These are phyloP conservation scores for Candida xiaguanensis DNA, from an alignment of 805 yeast genomes.

Conservation along the genomic window DNA sequence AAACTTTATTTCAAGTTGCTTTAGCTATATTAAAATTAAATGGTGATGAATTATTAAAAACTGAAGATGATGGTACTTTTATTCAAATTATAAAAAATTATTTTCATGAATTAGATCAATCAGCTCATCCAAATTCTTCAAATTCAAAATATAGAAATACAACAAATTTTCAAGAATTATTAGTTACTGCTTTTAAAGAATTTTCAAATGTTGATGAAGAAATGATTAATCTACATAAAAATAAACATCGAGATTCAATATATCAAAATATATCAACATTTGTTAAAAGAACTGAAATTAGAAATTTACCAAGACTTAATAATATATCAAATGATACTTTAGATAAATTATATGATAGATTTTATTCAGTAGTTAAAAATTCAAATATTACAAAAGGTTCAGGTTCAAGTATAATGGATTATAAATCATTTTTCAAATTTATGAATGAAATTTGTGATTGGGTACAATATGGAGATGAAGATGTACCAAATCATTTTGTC, in stretches of 20 bases:
- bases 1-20: slow-evolving; percentile 87
- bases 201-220: slow-evolving; percentile 78
- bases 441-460: slow-evolving; percentile 81
- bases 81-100: slow-evolving; percentile 81
- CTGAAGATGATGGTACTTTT: slow-evolving; percentile 90
- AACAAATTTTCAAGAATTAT: slow-evolving; percentile 82
- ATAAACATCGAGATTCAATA: slow-evolving; percentile 69
- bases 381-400: slow-evolving; percentile 46
- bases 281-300: slow-evolving; percentile 85
- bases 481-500: slow-evolving; percentile 24
- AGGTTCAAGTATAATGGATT: slow-evolving; percentile 68
- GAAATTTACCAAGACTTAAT: slow-evolving; percentile 75
- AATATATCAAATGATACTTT: slow-evolving; percentile 56
- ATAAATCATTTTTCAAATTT: slow-evolving; percentile 65
- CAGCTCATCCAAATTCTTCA: slow-evolving; percentile 70
- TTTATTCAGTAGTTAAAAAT: slow-evolving; percentile 72
- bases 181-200: slow-evolving; percentile 91
- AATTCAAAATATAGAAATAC: slow-evolving; percentile 62
- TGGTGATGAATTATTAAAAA: slow-evolving; percentile 74
- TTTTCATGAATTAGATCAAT: slow-evolving; percentile 71
- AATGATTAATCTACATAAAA: slow-evolving; percentile 63
- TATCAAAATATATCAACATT: slow-evolving; percentile 83
- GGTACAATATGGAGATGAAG: slow-evolving; percentile 34
- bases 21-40: slow-evolving; percentile 85
- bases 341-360: slow-evolving; percentile 78